These are phyloP conservation scores for Talaromyces sp. DNA, from an alignment of 2,329 filamentous ascomycete genomes.

Conservation along the genomic window DNA sequence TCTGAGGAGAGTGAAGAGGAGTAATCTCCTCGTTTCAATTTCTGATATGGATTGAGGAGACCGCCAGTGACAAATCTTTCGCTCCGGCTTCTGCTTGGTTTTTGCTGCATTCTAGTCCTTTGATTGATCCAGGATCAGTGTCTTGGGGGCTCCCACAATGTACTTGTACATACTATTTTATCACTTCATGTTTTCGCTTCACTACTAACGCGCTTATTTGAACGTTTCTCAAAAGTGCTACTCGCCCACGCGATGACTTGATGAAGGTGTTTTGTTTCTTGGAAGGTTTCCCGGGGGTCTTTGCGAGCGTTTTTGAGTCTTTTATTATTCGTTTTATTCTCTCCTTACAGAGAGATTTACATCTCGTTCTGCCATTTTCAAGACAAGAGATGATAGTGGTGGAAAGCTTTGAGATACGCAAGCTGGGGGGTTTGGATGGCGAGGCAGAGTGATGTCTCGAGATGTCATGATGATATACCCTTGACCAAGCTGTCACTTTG, in stretches of 20 bases:
- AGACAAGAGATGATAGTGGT: background rate
- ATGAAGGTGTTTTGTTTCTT: conserved; percentile 19
- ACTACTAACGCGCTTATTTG: conserved; percentile 10
- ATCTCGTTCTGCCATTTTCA: background rate
- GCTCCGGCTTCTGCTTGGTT: background rate
- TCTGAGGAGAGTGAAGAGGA: conserved; percentile 52
- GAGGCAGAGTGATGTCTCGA: background rate
- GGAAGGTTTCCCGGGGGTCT: conserved; percentile 15
- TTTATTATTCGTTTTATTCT: background rate
- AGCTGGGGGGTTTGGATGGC: conserved; percentile 7
- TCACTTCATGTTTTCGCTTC: conserved; percentile 12
- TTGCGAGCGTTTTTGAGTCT: conserved; percentile 14
- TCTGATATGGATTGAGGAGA: no score
- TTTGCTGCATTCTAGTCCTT: background rate
- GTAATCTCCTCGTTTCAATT: conserved; percentile 26
- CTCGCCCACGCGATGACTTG: conserved; percentile 18
- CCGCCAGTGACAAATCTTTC: no score
- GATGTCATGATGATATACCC: conserved; percentile 10
- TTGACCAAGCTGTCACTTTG: conserved; percentile 12
- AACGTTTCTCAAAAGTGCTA: conserved; percentile 15
- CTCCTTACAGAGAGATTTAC: background rate
- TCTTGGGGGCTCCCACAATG: background rate
- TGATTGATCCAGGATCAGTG: background rate
- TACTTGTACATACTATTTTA: conserved; percentile 3
- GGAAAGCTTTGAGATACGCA: conserved; percentile 5